Conservation (phyloP, 306 rosid genomes). For the Cicer arietinum region DNA sequence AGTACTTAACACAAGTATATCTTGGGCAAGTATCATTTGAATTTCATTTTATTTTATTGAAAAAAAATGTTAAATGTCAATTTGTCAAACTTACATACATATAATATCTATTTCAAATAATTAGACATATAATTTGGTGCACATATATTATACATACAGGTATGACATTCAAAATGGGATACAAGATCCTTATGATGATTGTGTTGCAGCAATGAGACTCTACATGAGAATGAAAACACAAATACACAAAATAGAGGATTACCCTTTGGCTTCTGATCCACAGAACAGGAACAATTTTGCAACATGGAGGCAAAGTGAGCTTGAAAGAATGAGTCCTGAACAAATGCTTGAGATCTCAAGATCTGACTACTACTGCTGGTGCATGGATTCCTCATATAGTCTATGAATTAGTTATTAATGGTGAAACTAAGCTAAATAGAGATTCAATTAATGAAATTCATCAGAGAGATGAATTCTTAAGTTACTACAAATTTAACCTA, state of each 20-base stretch:
- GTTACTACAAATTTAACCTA: neutral
- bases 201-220: constrained; percentile 84
- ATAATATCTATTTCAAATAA: neutral
- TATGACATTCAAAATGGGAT: constrained; percentile 87
- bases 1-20: constrained; percentile 84
- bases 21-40: constrained; percentile 68
- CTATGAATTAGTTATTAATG: constrained; percentile 5
- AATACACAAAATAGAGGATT: constrained; percentile 62
- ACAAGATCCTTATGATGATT: constrained; percentile 88
- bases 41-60: neutral
- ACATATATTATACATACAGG: constrained; percentile 48
- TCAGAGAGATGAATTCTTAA: neutral
- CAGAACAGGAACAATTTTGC: constrained; percentile 81
- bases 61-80: neutral
- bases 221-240: constrained; percentile 84
- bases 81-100: neutral
- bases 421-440: neutral
- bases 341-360: constrained; percentile 82
- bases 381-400: constrained; percentile 65
- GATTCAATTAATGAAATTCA: neutral
- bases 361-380: constrained; percentile 97
- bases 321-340: constrained; percentile 85
- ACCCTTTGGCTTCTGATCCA: constrained; percentile 72
- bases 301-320: constrained; percentile 72
- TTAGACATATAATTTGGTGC: neutral